These are phyloP conservation scores for Colletotrichum karsti DNA, from an alignment of 2,329 filamentous ascomycete genomes.

Conservation along the genomic window DNA sequence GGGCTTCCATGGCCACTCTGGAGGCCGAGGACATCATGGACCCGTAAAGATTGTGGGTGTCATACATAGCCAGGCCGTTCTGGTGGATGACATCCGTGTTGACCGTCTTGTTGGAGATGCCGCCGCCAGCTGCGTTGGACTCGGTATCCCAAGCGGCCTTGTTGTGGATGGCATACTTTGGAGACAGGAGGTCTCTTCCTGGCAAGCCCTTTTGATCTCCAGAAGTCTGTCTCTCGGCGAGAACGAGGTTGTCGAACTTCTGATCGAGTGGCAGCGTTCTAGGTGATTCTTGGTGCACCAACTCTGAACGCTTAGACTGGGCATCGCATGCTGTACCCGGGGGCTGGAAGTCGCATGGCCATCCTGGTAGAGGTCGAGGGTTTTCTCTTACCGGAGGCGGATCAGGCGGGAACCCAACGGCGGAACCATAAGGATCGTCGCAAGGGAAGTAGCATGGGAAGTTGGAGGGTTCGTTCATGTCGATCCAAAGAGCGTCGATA, in stretches of 20 bases:
- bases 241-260: constrained; percentile 19
- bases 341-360: constrained; percentile 50
- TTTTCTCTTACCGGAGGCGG: constrained; percentile 70
- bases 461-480: constrained; percentile 64
- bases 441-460: constrained; percentile 35
- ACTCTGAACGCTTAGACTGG: constrained; percentile 22
- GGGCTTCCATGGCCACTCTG: constrained; percentile 70
- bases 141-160: constrained; percentile 55
- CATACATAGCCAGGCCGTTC: constrained; percentile 74
- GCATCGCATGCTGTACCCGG: constrained; percentile 18
- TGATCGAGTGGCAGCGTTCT: neutral
- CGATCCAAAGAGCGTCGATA: constrained; percentile 82
- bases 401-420: constrained; percentile 62
- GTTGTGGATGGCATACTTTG: constrained; percentile 73
- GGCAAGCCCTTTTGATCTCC: constrained; percentile 65
- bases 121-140: constrained; percentile 43
- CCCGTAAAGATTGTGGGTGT: constrained; percentile 82
- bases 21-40: constrained; percentile 76
- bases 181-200: constrained; percentile 69
- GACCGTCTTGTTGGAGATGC: constrained; percentile 66
- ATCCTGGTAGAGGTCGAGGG: constrained; percentile 74
- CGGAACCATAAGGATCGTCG: constrained; percentile 49
- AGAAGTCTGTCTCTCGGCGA: constrained; percentile 32
- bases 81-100: constrained; percentile 74
- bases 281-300: neutral